Evolutionary conservation across 768 basidiomycete genomes (phyloP).

Genomic region (Lanmaoa rubissima): DNA sequence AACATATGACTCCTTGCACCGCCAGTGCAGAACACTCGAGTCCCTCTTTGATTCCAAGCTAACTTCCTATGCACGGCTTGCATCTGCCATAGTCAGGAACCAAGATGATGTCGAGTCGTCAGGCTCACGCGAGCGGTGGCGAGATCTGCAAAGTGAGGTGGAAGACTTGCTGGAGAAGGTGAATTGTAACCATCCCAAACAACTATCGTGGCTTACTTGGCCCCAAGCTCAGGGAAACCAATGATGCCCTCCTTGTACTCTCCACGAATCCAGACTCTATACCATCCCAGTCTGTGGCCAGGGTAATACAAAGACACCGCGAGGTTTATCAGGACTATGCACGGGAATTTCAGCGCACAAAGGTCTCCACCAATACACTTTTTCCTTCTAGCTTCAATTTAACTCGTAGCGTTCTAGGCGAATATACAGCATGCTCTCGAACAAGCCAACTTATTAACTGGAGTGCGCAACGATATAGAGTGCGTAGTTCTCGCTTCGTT

Average conservation of each 20-base stretch:
- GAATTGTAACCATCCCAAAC: constrained; percentile 18
- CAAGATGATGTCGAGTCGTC: constrained; percentile 64
- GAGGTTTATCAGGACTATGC: constrained; percentile 88
- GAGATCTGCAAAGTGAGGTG: constrained; percentile 81
- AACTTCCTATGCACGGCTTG: constrained; percentile 85
- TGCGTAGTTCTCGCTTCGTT: constrained; percentile 36
- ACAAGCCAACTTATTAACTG: constrained; percentile 82
- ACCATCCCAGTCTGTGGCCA: constrained; percentile 80
- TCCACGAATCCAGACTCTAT: constrained; percentile 61
- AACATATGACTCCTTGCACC: constrained; percentile 83
- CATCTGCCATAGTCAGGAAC: constrained; percentile 57
- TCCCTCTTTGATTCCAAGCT: constrained; percentile 90
- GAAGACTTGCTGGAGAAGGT: constrained; percentile 88
- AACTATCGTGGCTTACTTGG: constrained; percentile 8
- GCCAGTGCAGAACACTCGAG: constrained; percentile 92
- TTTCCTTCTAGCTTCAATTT: not conserved
- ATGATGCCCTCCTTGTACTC: constrained; percentile 71
- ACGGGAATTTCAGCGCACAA: constrained; percentile 82
- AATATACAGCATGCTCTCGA: constrained; percentile 84
- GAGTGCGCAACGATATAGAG: constrained; percentile 97
- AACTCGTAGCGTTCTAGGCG: constrained; percentile 41
- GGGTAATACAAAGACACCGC: constrained; percentile 86
- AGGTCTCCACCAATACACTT: constrained; percentile 44
- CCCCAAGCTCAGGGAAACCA: constrained; percentile 77
- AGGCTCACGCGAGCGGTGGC: constrained; percentile 70